Conservation (phyloP, 768 basidiomycete species). For the Pleurotus salmoneostramineus region DNA sequence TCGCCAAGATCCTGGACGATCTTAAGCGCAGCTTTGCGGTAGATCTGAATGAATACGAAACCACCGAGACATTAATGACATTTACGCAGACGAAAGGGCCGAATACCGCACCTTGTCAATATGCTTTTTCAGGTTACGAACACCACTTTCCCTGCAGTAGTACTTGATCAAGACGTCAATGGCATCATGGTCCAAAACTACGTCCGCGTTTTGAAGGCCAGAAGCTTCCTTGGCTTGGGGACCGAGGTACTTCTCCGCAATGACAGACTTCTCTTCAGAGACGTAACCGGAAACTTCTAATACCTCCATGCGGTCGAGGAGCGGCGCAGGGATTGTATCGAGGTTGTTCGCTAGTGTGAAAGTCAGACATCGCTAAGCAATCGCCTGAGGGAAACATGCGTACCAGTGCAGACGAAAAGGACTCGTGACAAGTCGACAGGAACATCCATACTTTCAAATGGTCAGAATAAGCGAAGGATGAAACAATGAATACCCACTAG, state of each 20-base stretch:
- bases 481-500: conserved; percentile 47
- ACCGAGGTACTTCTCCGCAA: conserved; percentile 82
- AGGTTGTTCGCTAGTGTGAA: conserved; percentile 67
- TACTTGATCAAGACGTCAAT: conserved; percentile 92
- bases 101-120: conserved; percentile 79
- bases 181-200: conserved; percentile 69
- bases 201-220: conserved; percentile 82
- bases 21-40: conserved; percentile 91
- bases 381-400: not conserved
- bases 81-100: not conserved
- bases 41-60: conserved; percentile 58
- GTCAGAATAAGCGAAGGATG: conserved; percentile 4
- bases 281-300: conserved; percentile 95
- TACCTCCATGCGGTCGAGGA: conserved; percentile 95
- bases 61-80: not conserved
- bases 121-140: conserved; percentile 95
- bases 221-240: conserved; percentile 92
- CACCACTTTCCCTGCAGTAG: conserved; percentile 96
- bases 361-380: not conserved
- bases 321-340: conserved; percentile 89
- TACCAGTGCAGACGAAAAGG: conserved; percentile 88
- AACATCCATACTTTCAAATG: conserved; percentile 76
- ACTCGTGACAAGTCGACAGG: conserved; percentile 95
- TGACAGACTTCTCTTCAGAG: conserved; percentile 86
- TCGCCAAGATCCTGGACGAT: conserved; percentile 91